Conservation (phyloP, 1,284 basidiomycete genomes). For the Rhizoctonia solani region DNA sequence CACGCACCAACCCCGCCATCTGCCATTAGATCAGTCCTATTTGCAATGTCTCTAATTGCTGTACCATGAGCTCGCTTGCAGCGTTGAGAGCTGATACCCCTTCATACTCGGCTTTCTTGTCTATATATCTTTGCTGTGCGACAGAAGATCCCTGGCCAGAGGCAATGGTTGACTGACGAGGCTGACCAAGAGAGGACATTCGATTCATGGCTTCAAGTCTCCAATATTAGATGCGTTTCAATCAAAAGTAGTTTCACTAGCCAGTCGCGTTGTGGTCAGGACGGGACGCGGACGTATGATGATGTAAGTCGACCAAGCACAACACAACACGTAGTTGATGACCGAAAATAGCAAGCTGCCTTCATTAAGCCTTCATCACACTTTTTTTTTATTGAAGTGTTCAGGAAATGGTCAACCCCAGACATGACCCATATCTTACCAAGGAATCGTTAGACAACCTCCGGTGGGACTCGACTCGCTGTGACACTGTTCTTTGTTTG, state of each 20-base stretch:
- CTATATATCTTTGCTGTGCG: constrained; percentile 31
- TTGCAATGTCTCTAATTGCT: constrained; percentile 36
- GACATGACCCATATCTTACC: constrained; percentile 22
- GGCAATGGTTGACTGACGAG: constrained; percentile 29
- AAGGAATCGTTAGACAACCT: constrained; percentile 15
- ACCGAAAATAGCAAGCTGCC: neutral
- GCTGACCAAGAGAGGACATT: constrained; percentile 28
- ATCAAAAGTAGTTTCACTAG: neutral
- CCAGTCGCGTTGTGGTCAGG: neutral
- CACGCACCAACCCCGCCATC: constrained; percentile 38
- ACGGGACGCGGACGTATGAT: neutral
- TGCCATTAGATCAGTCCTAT: constrained; percentile 36
- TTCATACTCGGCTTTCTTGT: constrained; percentile 39
- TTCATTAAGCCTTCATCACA: too few species aligned
- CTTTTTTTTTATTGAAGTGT: too few species aligned
- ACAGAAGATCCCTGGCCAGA: constrained; percentile 27
- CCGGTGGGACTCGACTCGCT: neutral
- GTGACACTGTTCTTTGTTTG: neutral
- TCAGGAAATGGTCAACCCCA: neutral
- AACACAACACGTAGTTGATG: neutral
- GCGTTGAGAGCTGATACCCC: constrained; percentile 36
- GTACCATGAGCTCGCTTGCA: constrained; percentile 34
- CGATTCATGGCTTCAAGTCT: constrained; percentile 8
- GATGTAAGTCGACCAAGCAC: neutral
- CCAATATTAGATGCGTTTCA: too few species aligned